phyloP scores from a whole-genome alignment of 352 stramenopile species.

The Stramenopiles sp. region DNA sequence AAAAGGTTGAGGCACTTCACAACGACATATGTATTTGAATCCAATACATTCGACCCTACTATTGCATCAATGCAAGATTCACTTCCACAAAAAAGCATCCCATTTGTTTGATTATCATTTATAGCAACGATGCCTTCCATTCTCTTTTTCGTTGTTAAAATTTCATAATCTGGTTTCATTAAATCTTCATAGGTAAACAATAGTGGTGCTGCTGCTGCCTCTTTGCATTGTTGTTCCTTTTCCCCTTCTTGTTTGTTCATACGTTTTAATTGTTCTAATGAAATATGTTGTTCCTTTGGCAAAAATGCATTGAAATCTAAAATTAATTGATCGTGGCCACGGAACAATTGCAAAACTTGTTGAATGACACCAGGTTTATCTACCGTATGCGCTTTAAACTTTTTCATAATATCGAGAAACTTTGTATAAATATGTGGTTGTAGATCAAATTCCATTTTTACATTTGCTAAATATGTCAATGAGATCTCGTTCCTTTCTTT shows the following conservation, averaged over 20 bases:
- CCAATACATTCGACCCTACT: no score
- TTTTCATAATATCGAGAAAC: conserved; percentile 99
- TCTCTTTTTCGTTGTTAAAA: no score
- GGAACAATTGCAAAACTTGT: conserved; percentile 91
- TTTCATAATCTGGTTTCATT: no score
- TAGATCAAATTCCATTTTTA: conserved; percentile 97
- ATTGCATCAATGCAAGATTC: no score
- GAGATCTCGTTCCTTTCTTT: conserved; percentile 79
- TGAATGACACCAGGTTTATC: conserved; percentile 95
- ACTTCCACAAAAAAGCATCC: no score
- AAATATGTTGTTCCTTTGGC: conserved; percentile 67
- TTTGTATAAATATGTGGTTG: conserved; percentile 99
- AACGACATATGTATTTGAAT: no score
- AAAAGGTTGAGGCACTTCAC: no score
- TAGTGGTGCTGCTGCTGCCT: background rate
- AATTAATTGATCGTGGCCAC: conserved; percentile 92
- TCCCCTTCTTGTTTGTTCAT: background rate
- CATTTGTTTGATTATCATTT: no score
- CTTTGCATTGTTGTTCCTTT: background rate
- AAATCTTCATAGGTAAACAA: no score
- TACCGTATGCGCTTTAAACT: conserved; percentile 93
- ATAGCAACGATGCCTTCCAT: no score
- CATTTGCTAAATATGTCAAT: conserved; percentile 83
- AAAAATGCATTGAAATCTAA: conserved; percentile 98
- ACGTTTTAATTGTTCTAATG: background rate